phyloP scores from a whole-genome alignment of 148 eudicot species.

The Polygonum maritimum region DNA sequence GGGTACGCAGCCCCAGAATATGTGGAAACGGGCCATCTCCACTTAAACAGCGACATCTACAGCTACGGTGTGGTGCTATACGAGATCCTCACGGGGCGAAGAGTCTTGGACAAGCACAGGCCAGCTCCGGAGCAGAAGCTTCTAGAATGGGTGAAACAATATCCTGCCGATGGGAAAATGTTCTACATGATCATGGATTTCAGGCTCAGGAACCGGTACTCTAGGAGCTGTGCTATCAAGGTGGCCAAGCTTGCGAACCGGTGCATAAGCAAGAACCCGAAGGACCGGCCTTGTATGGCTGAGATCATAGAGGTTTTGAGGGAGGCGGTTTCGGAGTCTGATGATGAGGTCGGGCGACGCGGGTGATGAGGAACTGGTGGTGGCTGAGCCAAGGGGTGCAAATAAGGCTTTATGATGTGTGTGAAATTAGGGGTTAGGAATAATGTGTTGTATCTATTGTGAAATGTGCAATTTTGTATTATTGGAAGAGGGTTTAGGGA shows the following conservation, averaged over 20 bases:
- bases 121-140: constrained; percentile 34
- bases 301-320: constrained; percentile 28
- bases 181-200: constrained; percentile 36
- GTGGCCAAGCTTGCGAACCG: constrained; percentile 35
- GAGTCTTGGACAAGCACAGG: constrained; percentile 28
- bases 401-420: background rate
- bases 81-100: constrained; percentile 36
- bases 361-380: background rate
- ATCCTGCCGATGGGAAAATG: constrained; percentile 30
- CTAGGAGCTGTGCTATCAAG: constrained; percentile 21
- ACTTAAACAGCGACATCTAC: constrained; percentile 33
- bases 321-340: constrained; percentile 20
- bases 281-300: constrained; percentile 32
- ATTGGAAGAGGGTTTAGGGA: background rate
- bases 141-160: constrained; percentile 38
- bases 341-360: background rate
- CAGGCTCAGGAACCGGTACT: constrained; percentile 25
- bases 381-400: background rate
- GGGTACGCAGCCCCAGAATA: constrained; percentile 48
- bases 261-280: constrained; percentile 29
- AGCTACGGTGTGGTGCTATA: constrained; percentile 44
- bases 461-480: constrained; percentile 7
- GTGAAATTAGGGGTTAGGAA: background rate
- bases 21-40: constrained; percentile 35
- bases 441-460: background rate